These are phyloP conservation scores for Breynia disticha DNA, from an alignment of 441 rosid genomes.

Conservation along the genomic window DNA sequence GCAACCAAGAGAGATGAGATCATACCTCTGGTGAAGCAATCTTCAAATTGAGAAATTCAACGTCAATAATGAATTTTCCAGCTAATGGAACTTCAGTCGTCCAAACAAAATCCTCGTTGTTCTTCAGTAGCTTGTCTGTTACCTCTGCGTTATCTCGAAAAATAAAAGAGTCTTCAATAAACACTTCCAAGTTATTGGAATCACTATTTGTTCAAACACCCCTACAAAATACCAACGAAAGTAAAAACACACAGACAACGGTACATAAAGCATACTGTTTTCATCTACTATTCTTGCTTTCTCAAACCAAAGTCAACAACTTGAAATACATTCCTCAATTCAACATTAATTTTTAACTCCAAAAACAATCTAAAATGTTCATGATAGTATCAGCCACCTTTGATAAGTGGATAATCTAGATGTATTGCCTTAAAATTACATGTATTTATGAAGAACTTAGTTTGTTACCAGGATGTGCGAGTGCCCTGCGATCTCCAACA, in stretches of 20 bases:
- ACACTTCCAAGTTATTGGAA: neutral
- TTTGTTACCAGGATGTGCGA: constrained; percentile 68
- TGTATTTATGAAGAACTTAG: neutral
- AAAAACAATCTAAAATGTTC: no score
- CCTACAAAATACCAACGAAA: neutral
- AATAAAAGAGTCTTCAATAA: neutral
- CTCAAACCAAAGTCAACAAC: no score
- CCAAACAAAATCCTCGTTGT: constrained; percentile 75
- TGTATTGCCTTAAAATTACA: no score
- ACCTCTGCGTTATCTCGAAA: constrained; percentile 37
- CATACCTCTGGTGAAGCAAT: constrained; percentile 54
- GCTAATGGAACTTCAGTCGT: constrained; percentile 61
- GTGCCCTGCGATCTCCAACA: constrained; percentile 53
- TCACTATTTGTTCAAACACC: neutral
- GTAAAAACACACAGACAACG: neutral
- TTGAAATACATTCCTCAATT: no score
- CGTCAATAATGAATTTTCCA: constrained; percentile 77
- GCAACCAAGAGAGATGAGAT: constrained; percentile 6
- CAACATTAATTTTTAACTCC: no score
- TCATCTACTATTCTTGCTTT: no score
- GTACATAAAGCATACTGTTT: no score
- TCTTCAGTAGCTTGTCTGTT: constrained; percentile 65
- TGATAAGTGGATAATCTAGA: no score
- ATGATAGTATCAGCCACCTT: no score
- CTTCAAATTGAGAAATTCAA: constrained; percentile 80